Base-by-base conservation (phyloP, 805 yeast genomes). In the Pichia manshurica region DNA sequence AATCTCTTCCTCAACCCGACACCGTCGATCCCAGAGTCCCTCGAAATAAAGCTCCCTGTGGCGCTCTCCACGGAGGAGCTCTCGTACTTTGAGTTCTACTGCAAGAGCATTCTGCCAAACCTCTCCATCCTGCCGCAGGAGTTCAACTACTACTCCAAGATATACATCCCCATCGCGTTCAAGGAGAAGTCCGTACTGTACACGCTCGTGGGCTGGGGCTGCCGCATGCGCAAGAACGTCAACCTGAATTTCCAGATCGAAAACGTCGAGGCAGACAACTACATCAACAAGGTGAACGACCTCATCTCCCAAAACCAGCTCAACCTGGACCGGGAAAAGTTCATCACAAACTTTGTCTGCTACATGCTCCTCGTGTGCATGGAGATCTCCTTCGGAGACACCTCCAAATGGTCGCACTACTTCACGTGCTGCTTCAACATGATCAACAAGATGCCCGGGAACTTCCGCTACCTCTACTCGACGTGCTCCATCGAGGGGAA, bases 201-300 rank as follows among this genome's bases (percentile, higher is more conserved):
- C 49, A 68, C 76, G 0, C 58, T 81, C 7, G 63, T 79, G 25
- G 77, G 81, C 0, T 81, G 84, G 84, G 76, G 80, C 68, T 69
- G 71, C 20, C 57, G 58, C 33, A 49, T 47, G 49, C 37, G 49
- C 32, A 58, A 57, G 31, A 57, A 52, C 34, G 38, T 51, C 4
- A 54, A 54, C 17, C 41, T 58, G 35, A 56, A 53, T 17, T 58
- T 50, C 38, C 56, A 55, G 43, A 48, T 56, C 5, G 58, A 56
- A 37, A 53, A 57, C 35, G 38, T 48, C n/a, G 55, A 53, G 28
- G 56, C 59, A 3, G 55, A 49, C 34, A 31, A 38, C 3, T 58
- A 58, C 41, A 38, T 56, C 12, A 17, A 33, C 2, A 38, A 48
- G 8, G 53, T 52, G 9, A 53, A 56, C 23, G 45, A 38, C 4